These are phyloP conservation scores for Betula pendula DNA, from an alignment of 306 rosid genomes.

Conservation along the genomic window DNA sequence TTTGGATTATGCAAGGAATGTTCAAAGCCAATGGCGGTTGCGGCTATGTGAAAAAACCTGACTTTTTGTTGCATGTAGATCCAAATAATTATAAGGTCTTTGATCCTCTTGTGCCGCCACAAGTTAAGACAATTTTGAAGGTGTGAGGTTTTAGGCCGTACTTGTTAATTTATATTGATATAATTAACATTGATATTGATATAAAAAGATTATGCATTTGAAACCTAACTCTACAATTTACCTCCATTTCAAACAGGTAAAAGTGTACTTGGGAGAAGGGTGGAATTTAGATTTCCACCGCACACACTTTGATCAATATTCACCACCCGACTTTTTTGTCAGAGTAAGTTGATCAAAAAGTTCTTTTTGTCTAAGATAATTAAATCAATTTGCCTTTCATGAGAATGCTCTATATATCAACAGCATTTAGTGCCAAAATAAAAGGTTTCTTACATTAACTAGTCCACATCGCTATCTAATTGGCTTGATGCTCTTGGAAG, in stretches of 20 bases:
- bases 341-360: slow-evolving; percentile 31
- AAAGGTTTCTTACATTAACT: not conserved
- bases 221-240: too few species aligned
- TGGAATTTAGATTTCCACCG: slow-evolving; percentile 64
- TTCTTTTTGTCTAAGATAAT: not conserved
- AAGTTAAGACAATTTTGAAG: slow-evolving; percentile 30
- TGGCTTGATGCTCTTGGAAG: not conserved
- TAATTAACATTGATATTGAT: too few species aligned
- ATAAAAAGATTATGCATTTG: too few species aligned
- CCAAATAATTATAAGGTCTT: slow-evolving; percentile 27
- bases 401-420: too few species aligned
- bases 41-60: slow-evolving; percentile 90
- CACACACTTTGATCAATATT: slow-evolving; percentile 67
- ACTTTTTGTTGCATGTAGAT: slow-evolving; percentile 37
- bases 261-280: slow-evolving; percentile 81
- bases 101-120: slow-evolving; percentile 26
- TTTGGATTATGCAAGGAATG: slow-evolving; percentile 85
- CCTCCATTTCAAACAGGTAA: too few species aligned
- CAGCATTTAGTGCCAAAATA: too few species aligned
- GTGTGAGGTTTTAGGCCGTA: slow-evolving; percentile 33
- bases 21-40: slow-evolving; percentile 79
- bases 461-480: not conserved
- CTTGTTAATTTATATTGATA: too few species aligned
- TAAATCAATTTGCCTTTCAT: too few species aligned
- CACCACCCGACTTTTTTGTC: slow-evolving; percentile 86